These are phyloP conservation scores for Mucor piriformis DNA, from an alignment of 371 early-diverging fungal species.

Conservation along the genomic window DNA sequence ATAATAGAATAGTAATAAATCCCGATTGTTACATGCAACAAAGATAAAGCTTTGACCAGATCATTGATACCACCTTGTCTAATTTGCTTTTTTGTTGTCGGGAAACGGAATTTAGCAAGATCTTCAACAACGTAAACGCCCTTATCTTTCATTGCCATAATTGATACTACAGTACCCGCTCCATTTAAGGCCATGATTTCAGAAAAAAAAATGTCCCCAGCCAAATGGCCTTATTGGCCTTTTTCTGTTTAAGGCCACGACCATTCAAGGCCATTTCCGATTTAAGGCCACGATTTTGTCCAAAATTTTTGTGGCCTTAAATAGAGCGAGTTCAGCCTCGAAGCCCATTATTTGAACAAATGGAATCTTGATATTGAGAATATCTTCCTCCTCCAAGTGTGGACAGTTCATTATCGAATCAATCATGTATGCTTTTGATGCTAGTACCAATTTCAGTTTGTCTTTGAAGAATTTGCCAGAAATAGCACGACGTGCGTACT, in stretches of 20 bases:
- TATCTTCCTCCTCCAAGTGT: slow-evolving; percentile 1
- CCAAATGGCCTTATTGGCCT: too few species aligned
- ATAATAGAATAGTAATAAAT: too few species aligned
- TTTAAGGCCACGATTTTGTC: too few species aligned
- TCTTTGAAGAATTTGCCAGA: slow-evolving; percentile 3
- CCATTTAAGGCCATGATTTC: too few species aligned
- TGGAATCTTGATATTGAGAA: not conserved
- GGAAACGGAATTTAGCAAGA: not conserved
- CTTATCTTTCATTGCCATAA: not conserved
- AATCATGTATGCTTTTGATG: not conserved
- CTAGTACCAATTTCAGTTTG: not conserved
- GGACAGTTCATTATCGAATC: not conserved
- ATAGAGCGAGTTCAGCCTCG: too few species aligned
- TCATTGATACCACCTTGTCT: not conserved
- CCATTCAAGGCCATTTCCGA: too few species aligned
- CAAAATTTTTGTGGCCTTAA: too few species aligned
- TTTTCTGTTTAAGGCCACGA: too few species aligned
- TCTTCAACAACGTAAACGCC: slow-evolving; percentile 1
- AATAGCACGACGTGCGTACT: not conserved
- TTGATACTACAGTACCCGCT: too few species aligned
- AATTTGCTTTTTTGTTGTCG: slow-evolving; percentile 2
- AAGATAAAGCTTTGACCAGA: slow-evolving; percentile 1
- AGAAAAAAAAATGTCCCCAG: too few species aligned
- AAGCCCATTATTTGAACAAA: slow-evolving; percentile 5
- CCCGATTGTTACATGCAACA: not conserved